These are phyloP conservation scores for Thecaphora thlaspeos DNA, from an alignment of 1,284 basidiomycete species.

Conservation along the genomic window DNA sequence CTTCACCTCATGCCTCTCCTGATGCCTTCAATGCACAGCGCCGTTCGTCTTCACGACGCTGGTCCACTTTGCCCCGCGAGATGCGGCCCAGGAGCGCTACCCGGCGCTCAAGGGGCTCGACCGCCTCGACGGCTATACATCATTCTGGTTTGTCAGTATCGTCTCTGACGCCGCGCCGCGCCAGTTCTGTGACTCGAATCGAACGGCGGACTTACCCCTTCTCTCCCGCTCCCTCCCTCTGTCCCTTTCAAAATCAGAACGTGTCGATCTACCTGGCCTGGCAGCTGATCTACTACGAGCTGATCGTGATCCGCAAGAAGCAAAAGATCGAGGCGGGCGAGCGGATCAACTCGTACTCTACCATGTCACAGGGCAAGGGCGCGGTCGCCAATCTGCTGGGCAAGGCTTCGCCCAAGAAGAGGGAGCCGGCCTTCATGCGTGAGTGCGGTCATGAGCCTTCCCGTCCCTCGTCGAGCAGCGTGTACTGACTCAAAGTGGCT, in stretches of 20 bases:
- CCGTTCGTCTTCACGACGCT: conserved; percentile 81
- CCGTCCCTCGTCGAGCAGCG: not conserved
- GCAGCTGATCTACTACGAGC: conserved; percentile 69
- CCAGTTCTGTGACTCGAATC: no score
- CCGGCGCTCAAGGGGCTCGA: conserved; percentile 73
- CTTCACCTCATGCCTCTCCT: conserved; percentile 3
- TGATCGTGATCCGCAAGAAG: conserved; percentile 30
- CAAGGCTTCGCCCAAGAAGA: conserved; percentile 26
- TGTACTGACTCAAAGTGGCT: not conserved
- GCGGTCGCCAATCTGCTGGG: conserved; percentile 42
- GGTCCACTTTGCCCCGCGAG: conserved; percentile 75
- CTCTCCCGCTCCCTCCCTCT: no score
- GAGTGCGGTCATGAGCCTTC: not conserved
- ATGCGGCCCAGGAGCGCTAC: conserved; percentile 68
- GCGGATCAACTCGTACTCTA: conserved; percentile 43
- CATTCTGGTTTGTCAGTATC: conserved; percentile 61
- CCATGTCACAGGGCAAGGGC: conserved; percentile 44
- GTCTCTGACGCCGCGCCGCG: no score
- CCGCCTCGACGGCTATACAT: conserved; percentile 66
- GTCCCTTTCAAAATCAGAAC: conserved; percentile 60
- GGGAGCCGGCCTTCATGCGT: conserved; percentile 42
- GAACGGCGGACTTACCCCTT: no score
- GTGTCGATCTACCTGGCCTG: conserved; percentile 74
- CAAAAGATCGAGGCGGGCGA: conserved; percentile 40
- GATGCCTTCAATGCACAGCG: conserved; percentile 69